Evolutionary conservation across 2,329 filamentous ascomycete genomes (phyloP).

Genomic region (Pseudogymnoascus destructans): DNA sequence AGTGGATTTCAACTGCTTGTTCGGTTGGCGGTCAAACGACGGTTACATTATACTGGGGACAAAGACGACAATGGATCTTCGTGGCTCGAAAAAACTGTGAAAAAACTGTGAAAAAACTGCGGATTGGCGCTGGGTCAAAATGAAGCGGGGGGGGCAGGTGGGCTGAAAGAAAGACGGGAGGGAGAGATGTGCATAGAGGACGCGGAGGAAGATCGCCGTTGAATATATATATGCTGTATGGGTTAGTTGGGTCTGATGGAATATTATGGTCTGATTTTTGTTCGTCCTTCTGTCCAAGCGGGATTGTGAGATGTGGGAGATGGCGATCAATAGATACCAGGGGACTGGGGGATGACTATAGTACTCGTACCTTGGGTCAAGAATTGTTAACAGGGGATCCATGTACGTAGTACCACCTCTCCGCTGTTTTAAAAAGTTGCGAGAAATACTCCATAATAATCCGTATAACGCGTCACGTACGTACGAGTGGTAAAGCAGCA

Average conservation of each 20-base stretch:
- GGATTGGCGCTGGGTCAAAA: not conserved
- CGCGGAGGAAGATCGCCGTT: not conserved
- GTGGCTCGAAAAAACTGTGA: not conserved
- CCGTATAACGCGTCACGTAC: no score
- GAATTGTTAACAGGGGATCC: no score
- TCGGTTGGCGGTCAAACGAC: not conserved
- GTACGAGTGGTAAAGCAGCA: no score
- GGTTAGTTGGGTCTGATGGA: not conserved
- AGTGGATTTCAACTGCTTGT: not conserved
- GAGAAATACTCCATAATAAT: no score
- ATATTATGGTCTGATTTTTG: not conserved
- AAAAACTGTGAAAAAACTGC: not conserved
- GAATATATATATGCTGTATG: not conserved
- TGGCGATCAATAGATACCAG: slow-evolving; percentile 2
- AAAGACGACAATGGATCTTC: not conserved
- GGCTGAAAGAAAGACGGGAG: not conserved
- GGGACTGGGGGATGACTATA: no score
- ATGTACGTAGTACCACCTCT: no score
- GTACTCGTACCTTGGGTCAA: no score
- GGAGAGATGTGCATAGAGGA: not conserved
- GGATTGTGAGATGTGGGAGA: not conserved
- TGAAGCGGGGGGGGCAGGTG: not conserved
- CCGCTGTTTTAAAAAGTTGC: no score
- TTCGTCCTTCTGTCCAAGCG: not conserved
- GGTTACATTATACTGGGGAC: not conserved